Evolutionary conservation across 1,284 basidiomycete genomes (phyloP), one percentile per base, ranked within the genome.

Genomic region (Limonomyces culmigenus): DNA sequence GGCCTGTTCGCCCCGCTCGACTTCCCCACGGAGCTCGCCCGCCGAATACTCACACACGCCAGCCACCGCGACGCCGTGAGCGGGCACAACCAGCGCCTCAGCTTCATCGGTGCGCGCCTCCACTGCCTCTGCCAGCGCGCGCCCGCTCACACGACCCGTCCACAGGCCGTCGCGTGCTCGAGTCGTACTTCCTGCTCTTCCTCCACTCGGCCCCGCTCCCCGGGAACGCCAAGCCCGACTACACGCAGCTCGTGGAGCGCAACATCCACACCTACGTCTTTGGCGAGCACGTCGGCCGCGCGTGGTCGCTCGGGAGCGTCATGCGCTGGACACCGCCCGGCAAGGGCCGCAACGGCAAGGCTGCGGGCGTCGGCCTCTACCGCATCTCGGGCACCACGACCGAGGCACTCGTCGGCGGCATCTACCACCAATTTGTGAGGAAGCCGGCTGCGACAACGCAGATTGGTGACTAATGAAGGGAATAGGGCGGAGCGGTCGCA

Each of bases 351-450:
- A 29, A 29, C 25, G 11, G 4, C 19, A 29, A 29, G 23, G 21
- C 29, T 21, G 29, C 23, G 19, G 62, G 63, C 36, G 65, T 74
- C 1, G 81, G 81, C 2, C 49, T 84, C 42, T 78, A 76, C 48
- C 85, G 84, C 48, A 70, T 85, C 18, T 68, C 77, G 47, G 81
- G 83, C 4, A 72, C 78, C 37, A 64, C 73, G 0, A 76, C 85
- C 2, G 69, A 77, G 43, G 80, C 77, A 1, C 60, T 84, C n/a
- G 52, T 84, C 21, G 81, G 81, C 18, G 79, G 74, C 2, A 65
- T 84, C 10, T 83, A 71, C 47, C 70, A 77, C 46, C 78, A 86
- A 59, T 80, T 74, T 51, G 81, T 85, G 46, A 45, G 78, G n/a
- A n/a, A n/a, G n/a, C 69, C 12, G 33, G 37, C 8, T 36, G 16